A percentile compares a stretch with the other conserved stretches of the same genome.
Evolutionary conservation across 441 rosid species (phyloP).

Genomic region (Croton laevigatus): DNA sequence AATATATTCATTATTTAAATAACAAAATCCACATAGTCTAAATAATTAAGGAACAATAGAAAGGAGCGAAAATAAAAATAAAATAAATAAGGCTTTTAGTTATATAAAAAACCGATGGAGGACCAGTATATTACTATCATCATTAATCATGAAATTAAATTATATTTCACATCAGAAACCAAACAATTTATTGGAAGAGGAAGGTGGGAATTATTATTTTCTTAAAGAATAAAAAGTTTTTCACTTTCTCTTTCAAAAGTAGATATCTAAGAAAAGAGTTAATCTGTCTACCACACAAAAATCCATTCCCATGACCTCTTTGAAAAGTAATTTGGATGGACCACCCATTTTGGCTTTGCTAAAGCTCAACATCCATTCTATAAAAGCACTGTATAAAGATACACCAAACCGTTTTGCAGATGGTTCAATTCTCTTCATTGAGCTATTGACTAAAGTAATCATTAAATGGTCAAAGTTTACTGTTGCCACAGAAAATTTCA

Average conservation of each 20-base stretch:
- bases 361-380: not conserved
- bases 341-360: conserved; percentile 32
- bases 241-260: conserved; percentile 27
- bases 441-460: conserved; percentile 21
- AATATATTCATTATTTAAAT: too few species aligned
- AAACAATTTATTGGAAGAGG: too few species aligned
- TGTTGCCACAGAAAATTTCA: conserved; percentile 12
- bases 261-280: conserved; percentile 38
- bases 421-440: conserved; percentile 20
- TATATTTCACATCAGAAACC: too few species aligned
- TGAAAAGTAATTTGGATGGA: conserved; percentile 38
- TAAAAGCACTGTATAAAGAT: not conserved
- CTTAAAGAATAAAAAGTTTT: conserved; percentile 6
- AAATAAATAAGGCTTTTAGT: too few species aligned
- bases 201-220: too few species aligned
- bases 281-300: conserved; percentile 40
- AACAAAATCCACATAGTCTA: too few species aligned
- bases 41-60: too few species aligned
- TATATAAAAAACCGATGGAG: too few species aligned
- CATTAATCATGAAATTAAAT: too few species aligned
- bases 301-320: conserved; percentile 27
- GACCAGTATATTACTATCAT: too few species aligned
- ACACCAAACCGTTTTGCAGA: conserved; percentile 30
- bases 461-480: conserved; percentile 23
- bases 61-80: too few species aligned